Base-by-base conservation (phyloP, 2,329 filamentous ascomycete genomes). In the Ophiostoma quercus region DNA sequence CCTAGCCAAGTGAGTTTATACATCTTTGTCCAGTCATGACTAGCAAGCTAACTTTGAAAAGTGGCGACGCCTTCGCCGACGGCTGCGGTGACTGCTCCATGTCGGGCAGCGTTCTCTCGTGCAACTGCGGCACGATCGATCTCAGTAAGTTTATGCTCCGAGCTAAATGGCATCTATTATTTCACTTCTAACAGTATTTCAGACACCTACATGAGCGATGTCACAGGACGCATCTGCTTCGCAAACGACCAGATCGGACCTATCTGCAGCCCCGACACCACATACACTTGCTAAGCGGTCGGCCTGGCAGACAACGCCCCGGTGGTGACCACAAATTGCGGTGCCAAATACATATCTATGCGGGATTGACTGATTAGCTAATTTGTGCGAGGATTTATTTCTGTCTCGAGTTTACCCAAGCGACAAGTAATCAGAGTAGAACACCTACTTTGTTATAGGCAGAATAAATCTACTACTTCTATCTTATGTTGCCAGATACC, bases 61-160 rank as follows among this genome's bases (percentile, higher is more conserved):
- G 69, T 12, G 69, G 69, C 43, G 25, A 68, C 29, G 68, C 57
- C n/a, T 68, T 67, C 1, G 47, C 63, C 22, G 8, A n/a, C 25
- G 41, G 54, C 60, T 67, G 51, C 19, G 34, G 16, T 7, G 19
- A 25, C 22, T 70, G 69, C 25, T 43, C 6, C 4, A 39, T 70
- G 29, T 22, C 32, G 3, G 67, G 67, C 7, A 41, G 41, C 11
- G 9, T 22, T 3, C 41, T 70, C 7, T 12, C 19, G 7, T 70
- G 69, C 57, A 16, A 16, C 9, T 70, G 69, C 25, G 69, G 43
- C 7, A 47, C 16, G 8, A 41, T 67, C 8, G 54, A 62, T 4
- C 41, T 67, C 3, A 41, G 69, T 67, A 54, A 5, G 68, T 69
- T 25, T 22, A 8, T 12, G 19, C 19, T 47, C 43, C 43, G 19